Base-by-base conservation (phyloP, 208 protist species). In the Naegleria gruberi region DNA sequence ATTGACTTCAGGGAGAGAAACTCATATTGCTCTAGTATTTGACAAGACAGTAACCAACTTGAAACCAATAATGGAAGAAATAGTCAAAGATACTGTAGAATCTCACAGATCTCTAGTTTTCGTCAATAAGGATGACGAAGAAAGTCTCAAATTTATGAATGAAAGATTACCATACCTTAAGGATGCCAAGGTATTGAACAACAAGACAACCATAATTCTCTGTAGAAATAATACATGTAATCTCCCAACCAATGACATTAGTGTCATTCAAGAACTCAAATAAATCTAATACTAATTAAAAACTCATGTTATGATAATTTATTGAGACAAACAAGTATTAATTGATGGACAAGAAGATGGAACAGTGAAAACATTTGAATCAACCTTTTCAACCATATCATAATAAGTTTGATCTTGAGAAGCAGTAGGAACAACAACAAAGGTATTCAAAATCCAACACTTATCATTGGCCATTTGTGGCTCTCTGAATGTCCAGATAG, bases 171-270 rank as follows among this genome's bases (percentile, higher is more conserved):
- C 12, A 10, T 90, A 57, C 74, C 12, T 90, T 8, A 57, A 34
- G 23, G 43, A 82, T 34, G 77, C 77, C 41, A 82, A 51, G 10
- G 17, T 90, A 3, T 34, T 57, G 12, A 15, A 82, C 34, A 42
- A n/a, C 26, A 90, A 74, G 42, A 41, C 87, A 4, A 84, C 77
- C 0, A 40, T 55, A 40, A 74, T 37, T 23, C 23, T 90, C 19
- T 90, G 87, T 40, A 10, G 41, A 57, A 40, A 74, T 41, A 74
- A 57, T n/a, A 40, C 45, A 41, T 90, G 87, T 37, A 43, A 90
- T 19, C 30, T 40, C 74, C 87, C 87, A n/a, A 40, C 43, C 40
- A 83, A 6, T 2, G 6, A 43, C 34, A 10, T 44, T 40, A 7
- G 43, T 12, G 40, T 44, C 6, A 12, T 83, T 40, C 4, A 83